Conservation (phyloP, 2,329 filamentous ascomycete species). For the Beauveria rudraprayagi region DNA sequence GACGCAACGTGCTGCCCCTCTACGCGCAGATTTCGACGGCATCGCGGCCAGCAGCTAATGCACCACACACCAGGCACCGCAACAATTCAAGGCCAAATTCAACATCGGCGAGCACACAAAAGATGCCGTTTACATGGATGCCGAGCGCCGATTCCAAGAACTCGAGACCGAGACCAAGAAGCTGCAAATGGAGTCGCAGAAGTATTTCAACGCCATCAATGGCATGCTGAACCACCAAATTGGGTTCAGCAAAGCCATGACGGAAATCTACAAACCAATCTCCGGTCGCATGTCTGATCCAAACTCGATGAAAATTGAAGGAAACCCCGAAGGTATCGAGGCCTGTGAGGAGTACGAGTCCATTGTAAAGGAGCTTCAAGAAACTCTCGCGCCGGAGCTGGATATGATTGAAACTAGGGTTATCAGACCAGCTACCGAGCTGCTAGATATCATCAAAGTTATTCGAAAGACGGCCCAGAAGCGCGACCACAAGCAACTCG, state of each 20-base stretch:
- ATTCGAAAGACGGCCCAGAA: constrained; percentile 84
- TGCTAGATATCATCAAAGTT: constrained; percentile 89
- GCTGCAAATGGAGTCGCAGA: constrained; percentile 92
- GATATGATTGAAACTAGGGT: constrained; percentile 95
- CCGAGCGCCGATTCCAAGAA: constrained; percentile 88
- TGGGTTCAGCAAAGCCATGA: constrained; percentile 92
- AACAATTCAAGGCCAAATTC: constrained; percentile 85
- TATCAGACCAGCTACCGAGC: constrained; percentile 85
- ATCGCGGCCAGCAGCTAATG: not conserved
- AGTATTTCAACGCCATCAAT: constrained; percentile 97
- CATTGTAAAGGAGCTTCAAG: constrained; percentile 83
- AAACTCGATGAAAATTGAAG: constrained; percentile 69
- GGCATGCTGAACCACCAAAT: constrained; percentile 97
- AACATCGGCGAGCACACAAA: constrained; percentile 95
- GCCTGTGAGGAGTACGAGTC: constrained; percentile 95
- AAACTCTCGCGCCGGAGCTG: constrained; percentile 79
- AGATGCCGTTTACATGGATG: constrained; percentile 88
- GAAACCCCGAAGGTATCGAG: constrained; percentile 85
- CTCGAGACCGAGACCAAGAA: constrained; percentile 94
- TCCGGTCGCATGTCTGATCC: constrained; percentile 93
- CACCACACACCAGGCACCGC: constrained; percentile 58
- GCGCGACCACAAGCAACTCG: constrained; percentile 94
- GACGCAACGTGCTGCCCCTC: constrained; percentile 12
- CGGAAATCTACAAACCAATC: constrained; percentile 96
- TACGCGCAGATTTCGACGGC: constrained; percentile 1